Conservation (phyloP, 2,329 filamentous ascomycete genomes). For the Colletotrichum cereale region DNA sequence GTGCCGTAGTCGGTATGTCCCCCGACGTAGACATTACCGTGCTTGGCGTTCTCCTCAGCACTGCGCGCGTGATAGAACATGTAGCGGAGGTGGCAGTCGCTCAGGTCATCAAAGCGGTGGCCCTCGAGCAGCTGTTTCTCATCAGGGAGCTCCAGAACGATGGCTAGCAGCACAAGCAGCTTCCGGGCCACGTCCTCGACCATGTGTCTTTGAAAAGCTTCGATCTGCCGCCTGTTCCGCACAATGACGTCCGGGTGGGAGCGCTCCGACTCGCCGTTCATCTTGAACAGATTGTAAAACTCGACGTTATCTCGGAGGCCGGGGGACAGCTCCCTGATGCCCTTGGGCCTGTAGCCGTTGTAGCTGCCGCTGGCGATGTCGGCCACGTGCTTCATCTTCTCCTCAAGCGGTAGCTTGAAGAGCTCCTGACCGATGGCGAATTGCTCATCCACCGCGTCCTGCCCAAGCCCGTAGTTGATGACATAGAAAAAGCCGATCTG, state of each 20-base stretch:
- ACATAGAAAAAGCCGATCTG: not conserved
- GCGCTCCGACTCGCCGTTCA: not conserved
- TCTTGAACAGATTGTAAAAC: not conserved
- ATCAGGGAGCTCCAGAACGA: not conserved
- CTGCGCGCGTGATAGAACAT: not conserved
- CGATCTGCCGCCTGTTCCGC: not conserved
- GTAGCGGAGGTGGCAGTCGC: not conserved
- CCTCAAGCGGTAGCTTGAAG: not conserved
- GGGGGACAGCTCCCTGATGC: not conserved
- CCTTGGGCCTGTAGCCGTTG: not conserved
- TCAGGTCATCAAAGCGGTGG: not conserved
- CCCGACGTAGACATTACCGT: not conserved
- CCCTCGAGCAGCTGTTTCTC: not conserved
- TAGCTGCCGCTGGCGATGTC: not conserved
- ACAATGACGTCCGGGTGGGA: not conserved
- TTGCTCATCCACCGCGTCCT: not conserved
- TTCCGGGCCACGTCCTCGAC: not conserved
- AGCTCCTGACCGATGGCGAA: not conserved
- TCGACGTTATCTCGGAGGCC: not conserved
- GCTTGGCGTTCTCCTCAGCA: not conserved
- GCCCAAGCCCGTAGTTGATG: not conserved
- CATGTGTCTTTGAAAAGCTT: not conserved
- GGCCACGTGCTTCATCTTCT: not conserved
- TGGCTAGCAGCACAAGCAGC: not conserved
- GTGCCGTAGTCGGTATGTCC: not conserved